Evolutionary conservation across 768 basidiomycete species (phyloP).

Genomic region (Dioszegia hungarica): DNA sequence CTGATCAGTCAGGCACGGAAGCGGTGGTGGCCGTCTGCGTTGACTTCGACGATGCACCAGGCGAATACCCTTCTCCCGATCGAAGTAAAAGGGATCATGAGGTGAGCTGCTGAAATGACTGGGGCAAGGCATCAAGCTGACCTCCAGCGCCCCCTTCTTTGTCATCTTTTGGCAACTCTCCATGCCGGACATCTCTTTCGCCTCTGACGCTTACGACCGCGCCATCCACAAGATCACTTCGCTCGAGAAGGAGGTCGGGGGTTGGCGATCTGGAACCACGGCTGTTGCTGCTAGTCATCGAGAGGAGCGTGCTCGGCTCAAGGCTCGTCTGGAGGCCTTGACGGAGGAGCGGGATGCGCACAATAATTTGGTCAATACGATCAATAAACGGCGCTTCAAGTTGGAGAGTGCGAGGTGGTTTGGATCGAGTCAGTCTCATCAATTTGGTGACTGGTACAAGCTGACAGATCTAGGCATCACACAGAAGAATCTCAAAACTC

Average conservation of each 20-base stretch:
- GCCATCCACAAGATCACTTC: constrained; percentile 56
- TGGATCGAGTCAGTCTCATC: constrained; percentile 27
- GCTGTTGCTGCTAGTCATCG: constrained; percentile 6
- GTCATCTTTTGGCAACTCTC: constrained; percentile 95
- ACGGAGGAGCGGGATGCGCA: constrained; percentile 36
- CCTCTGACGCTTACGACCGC: constrained; percentile 70
- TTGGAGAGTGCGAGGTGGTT: constrained; percentile 42
- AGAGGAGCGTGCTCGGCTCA: constrained; percentile 29
- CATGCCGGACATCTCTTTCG: constrained; percentile 79
- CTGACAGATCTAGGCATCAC: constrained; percentile 11
- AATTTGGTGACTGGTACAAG: neutral
- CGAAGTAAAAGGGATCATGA: constrained; percentile 52
- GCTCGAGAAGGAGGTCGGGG: constrained; percentile 25
- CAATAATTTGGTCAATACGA: constrained; percentile 19
- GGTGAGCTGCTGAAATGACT: constrained; percentile 10
- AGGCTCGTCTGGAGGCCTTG: constrained; percentile 23
- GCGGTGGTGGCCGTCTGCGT: constrained; percentile 65
- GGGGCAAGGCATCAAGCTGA: neutral
- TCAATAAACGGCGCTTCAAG: constrained; percentile 23
- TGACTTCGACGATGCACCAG: constrained; percentile 69
- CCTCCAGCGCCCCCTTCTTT: constrained; percentile 77
- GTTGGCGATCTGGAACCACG: constrained; percentile 16
- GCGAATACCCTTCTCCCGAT: constrained; percentile 71
- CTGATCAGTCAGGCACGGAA: constrained; percentile 1
- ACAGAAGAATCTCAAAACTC: constrained; percentile 20